Conservation (phyloP, 805 yeast genomes). For the Suhomyces sp. region DNA sequence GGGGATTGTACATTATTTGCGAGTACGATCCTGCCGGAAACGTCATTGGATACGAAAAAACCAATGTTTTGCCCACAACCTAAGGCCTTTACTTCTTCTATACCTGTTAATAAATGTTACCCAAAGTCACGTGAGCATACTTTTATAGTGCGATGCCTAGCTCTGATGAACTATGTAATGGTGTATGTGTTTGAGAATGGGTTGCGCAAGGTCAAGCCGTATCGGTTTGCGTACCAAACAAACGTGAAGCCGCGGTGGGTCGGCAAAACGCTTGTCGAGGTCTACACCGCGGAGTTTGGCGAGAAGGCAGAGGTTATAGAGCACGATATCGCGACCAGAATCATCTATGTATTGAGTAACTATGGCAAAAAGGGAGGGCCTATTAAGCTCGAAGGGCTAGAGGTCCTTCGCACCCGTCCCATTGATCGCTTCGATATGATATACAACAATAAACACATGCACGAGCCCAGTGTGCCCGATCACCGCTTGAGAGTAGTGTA, state of each 20-base stretch:
- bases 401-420: conserved; percentile 3
- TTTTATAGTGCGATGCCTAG: background rate
- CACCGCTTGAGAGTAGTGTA: conserved; percentile 21
- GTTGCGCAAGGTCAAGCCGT: conserved; percentile 35
- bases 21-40: conserved; percentile 37
- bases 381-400: conserved; percentile 20
- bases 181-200: conserved; percentile 21
- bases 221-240: conserved; percentile 28
- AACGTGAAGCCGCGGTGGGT: conserved; percentile 40
- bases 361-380: conserved; percentile 18
- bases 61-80: conserved; percentile 22
- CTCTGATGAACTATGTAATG: background rate
- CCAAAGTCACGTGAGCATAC: too few species aligned
- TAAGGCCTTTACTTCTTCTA: conserved; percentile 1
- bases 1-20: conserved; percentile 34
- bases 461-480: conserved; percentile 42
- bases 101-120: background rate
- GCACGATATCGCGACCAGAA: conserved; percentile 21
- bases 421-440: conserved; percentile 16
- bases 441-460: conserved; percentile 36
- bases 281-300: conserved; percentile 34
- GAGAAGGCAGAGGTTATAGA: conserved; percentile 21
- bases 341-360: conserved; percentile 23
- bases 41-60: conserved; percentile 25
- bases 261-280: conserved; percentile 28